Evolutionary conservation across 2,329 filamentous ascomycete species (phyloP).

Genomic region (Pseudogymnoascus sp.): DNA sequence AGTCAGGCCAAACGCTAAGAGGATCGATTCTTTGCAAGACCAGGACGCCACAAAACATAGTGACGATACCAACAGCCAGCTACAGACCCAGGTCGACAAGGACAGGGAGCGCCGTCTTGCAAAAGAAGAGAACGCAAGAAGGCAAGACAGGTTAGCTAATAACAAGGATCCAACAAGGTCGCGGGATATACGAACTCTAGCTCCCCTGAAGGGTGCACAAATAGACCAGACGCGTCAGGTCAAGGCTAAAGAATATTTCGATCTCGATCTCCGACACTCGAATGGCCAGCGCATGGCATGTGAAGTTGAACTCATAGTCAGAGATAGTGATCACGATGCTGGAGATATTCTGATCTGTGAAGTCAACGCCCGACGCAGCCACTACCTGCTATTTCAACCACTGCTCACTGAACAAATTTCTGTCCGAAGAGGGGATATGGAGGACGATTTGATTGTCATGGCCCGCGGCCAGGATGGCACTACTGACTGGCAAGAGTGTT

Average conservation of each 20-base stretch:
- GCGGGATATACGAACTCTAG: conserved; percentile 70
- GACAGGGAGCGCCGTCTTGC: conserved; percentile 69
- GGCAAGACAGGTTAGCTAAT: conserved; percentile 80
- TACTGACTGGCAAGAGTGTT: conserved; percentile 73
- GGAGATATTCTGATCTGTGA: conserved; percentile 92
- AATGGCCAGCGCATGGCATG: conserved; percentile 86
- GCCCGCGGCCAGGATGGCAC: conserved; percentile 61
- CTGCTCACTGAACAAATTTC: conserved; percentile 67
- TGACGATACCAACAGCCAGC: not conserved
- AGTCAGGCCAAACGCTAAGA: conserved; percentile 42
- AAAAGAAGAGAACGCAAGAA: conserved; percentile 62
- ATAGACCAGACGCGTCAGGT: conserved; percentile 78
- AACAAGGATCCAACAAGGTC: conserved; percentile 74
- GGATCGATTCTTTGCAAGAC: conserved; percentile 47
- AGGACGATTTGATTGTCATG: conserved; percentile 76
- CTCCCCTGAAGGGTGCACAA: conserved; percentile 57
- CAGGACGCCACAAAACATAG: not conserved
- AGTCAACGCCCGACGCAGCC: conserved; percentile 62
- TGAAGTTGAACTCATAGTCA: conserved; percentile 75
- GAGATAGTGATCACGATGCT: conserved; percentile 61
- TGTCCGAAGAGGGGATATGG: conserved; percentile 63
- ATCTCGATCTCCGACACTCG: conserved; percentile 76
- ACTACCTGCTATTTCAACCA: conserved; percentile 87
- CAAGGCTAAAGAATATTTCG: conserved; percentile 82
- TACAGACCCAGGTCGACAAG: conserved; percentile 54